Evolutionary conservation across 805 yeast genomes (phyloP).

Genomic region (Cyberlindnera euphorbiiphila): DNA sequence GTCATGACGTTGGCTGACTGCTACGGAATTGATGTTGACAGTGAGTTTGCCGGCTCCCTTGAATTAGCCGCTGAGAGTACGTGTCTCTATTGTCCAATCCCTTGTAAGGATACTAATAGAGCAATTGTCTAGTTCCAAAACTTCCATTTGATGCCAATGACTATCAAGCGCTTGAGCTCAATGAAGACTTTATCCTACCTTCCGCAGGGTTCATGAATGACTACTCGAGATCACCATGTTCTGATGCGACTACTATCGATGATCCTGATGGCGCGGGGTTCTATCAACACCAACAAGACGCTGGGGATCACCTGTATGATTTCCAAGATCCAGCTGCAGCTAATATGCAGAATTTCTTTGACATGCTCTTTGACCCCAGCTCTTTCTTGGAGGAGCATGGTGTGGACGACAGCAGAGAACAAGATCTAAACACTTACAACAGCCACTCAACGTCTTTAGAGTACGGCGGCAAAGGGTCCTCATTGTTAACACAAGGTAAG

Average conservation of each 20-base stretch:
- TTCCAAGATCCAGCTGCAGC: too few species aligned
- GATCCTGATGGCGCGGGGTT: background rate
- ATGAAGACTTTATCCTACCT: slow-evolving; percentile 21
- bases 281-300: background rate
- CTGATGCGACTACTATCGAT: background rate
- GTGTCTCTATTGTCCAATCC: too few species aligned
- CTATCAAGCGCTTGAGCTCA: slow-evolving; percentile 23
- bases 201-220: slow-evolving; percentile 22
- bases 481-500: background rate
- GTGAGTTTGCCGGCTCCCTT: background rate
- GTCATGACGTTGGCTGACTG: slow-evolving; percentile 4
- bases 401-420: too few species aligned
- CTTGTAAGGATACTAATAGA: too few species aligned
- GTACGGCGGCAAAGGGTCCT: too few species aligned
- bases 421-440: too few species aligned
- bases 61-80: slow-evolving; percentile 11
- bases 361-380: too few species aligned
- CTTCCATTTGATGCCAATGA: slow-evolving; percentile 26
- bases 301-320: too few species aligned
- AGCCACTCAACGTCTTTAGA: too few species aligned
- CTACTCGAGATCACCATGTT: slow-evolving; percentile 8
- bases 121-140: slow-evolving; percentile 13
- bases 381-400: too few species aligned
- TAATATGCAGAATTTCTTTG: too few species aligned
- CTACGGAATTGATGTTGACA: background rate